These are phyloP conservation scores for Hypoxylon sp. DNA, from an alignment of 2,329 filamentous ascomycete species.

Conservation along the genomic window DNA sequence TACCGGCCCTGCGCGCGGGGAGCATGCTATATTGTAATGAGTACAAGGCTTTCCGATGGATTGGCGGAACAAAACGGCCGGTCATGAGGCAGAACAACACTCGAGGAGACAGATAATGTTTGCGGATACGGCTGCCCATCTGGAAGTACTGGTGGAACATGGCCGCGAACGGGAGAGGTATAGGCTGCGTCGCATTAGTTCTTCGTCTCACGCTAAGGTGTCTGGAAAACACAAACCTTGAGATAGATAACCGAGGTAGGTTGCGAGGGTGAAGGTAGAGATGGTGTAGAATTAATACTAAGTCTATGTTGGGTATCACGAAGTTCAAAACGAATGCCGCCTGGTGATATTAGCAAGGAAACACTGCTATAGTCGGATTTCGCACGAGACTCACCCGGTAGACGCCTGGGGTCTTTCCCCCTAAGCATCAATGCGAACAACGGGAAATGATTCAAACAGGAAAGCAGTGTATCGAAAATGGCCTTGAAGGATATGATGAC, in stretches of 20 bases:
- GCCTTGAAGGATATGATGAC: conserved; percentile 94
- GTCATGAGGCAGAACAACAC: conserved; percentile 91
- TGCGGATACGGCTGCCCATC: conserved; percentile 89
- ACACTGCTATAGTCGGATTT: no score
- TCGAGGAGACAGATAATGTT: conserved; percentile 91
- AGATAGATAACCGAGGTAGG: conserved; percentile 86
- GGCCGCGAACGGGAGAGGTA: conserved; percentile 88
- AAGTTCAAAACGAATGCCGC: conserved; percentile 91
- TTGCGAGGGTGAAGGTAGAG: conserved; percentile 48
- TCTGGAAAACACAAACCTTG: conserved; percentile 68
- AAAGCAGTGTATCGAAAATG: conserved; percentile 88
- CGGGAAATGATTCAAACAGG: conserved; percentile 96
- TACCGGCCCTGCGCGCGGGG: conserved; percentile 81
- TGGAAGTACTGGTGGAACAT: conserved; percentile 99
- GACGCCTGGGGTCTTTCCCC: conserved; percentile 88
- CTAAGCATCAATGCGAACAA: conserved; percentile 96
- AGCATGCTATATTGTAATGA: conserved; percentile 98
- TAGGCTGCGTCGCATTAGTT: conserved; percentile 68
- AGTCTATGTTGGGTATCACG: conserved; percentile 74
- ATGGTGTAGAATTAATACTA: conserved; percentile 53
- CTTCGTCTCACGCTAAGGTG: background rate
- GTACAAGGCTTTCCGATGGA: conserved; percentile 94
- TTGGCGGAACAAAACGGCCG: conserved; percentile 92
- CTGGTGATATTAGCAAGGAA: conserved; percentile 55
- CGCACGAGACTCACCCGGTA: conserved; percentile 75